Base-by-base conservation (phyloP, 495 filamentous ascomycete genomes). In the Lichina pygmaea region DNA sequence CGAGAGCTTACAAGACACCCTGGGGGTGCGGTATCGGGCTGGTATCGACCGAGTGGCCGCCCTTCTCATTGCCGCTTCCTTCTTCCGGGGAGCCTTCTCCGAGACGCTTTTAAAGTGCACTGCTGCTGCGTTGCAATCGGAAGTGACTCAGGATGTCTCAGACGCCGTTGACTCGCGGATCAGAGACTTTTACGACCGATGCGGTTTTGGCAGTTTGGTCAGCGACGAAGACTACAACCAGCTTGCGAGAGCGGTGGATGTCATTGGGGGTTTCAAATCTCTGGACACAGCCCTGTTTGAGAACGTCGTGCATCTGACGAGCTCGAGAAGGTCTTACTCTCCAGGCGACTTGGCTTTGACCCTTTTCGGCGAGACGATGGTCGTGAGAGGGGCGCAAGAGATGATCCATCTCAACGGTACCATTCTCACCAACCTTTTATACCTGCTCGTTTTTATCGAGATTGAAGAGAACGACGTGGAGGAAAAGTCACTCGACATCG, bases 391-490 rank as follows among this genome's bases (percentile, higher is more conserved):
- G 16, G 73, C 78, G 4, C 78, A 86, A 51, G 89, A 95, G 54
- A 75, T 75, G 10, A 70, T 84, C 24, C 62, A 74, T 42, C 55
- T 77, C 6, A 72, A 78, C 48, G 71, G 70, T 50, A 67, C 70
- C 34, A 64, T 86, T 12, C 71, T 91, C 12, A 73, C 82, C 42
- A 78, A 82, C 55, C 68, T 94, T n/a, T 56, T 93, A 2, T 63
- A 85, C n/a, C 62, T 94, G 6, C 66, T 89, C 9, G 66, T 85
- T 13, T 80, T 93, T 50, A 71, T 94, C 57, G 78, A 81, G 53
- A 71, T 71, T 40, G 85, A 86, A 50, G 66, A 77, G 33, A 72
- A 86, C 43, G 67, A 70, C 51, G 69, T 71, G 32, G 73, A 78
- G 44, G 41, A 48, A 31, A 66, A 71, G 11, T 69, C 73, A 2